Conservation (phyloP, 1,139 yeast species). For the Arxiozyma slooffiae region DNA sequence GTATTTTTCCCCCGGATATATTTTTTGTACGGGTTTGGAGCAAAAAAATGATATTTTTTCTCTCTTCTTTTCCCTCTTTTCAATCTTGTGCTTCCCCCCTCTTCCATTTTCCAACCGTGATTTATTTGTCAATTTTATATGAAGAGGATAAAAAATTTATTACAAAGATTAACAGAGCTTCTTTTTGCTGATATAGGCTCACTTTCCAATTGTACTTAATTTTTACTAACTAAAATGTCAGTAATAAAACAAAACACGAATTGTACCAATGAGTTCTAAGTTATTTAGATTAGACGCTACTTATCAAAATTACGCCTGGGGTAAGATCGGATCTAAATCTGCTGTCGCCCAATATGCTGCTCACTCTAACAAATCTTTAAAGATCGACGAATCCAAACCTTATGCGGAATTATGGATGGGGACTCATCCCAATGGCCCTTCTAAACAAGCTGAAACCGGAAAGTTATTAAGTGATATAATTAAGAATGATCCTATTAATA, state of each 20-base stretch:
- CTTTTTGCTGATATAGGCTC: no score
- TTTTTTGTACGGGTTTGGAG: no score
- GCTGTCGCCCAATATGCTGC: constrained; percentile 85
- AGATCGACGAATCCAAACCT: constrained; percentile 63
- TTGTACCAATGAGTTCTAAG: constrained; percentile 25
- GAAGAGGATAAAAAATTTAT: no score
- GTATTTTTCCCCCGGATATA: no score
- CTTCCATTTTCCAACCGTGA: no score
- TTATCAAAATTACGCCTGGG: constrained; percentile 74
- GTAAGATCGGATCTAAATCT: constrained; percentile 71
- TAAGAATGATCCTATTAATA: constrained; percentile 45
- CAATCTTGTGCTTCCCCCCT: no score
- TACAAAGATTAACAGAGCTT: no score
- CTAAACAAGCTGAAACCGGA: constrained; percentile 47
- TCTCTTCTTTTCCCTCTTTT: no score
- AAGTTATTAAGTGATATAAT: constrained; percentile 58
- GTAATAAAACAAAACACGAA: not conserved
- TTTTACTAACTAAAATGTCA: not conserved
- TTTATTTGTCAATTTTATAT: no score
- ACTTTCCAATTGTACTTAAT: no score
- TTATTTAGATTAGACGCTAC: constrained; percentile 37
- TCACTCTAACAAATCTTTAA: constrained; percentile 50
- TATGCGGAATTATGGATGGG: constrained; percentile 98
- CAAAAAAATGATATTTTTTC: no score
- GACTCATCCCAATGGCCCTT: constrained; percentile 88